These are phyloP conservation scores for Bryum argenteum DNA, from an alignment of 225 moss, liverwort and hornwort species.

Conservation along the genomic window DNA sequence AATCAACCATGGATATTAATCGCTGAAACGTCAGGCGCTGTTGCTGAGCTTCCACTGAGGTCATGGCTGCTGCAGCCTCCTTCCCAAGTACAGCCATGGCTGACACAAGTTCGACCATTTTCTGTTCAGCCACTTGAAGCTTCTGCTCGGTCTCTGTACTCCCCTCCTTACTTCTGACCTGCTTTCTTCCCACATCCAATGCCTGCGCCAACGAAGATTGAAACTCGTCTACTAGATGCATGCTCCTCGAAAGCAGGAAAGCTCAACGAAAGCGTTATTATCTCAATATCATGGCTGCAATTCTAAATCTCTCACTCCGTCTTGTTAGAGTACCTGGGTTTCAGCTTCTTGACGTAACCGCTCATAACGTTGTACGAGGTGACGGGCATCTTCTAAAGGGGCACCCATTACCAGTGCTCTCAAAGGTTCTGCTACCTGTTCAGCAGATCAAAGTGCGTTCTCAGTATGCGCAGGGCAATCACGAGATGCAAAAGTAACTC, in stretches of 20 bases:
- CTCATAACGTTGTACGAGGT: constrained; percentile 89
- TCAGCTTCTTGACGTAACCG: constrained; percentile 96
- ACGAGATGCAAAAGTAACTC: background rate
- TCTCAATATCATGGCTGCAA: constrained; percentile 14
- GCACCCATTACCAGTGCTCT: constrained; percentile 96
- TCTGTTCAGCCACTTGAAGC: constrained; percentile 89
- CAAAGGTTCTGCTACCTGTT: constrained; percentile 83
- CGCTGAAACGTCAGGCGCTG: constrained; percentile 91
- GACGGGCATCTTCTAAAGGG: constrained; percentile 93
- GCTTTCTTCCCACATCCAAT: constrained; percentile 81
- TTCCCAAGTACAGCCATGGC: constrained; percentile 96
- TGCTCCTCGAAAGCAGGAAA: constrained; percentile 9
- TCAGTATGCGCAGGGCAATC: constrained; percentile 16
- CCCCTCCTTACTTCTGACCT: constrained; percentile 83
- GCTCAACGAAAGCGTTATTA: background rate
- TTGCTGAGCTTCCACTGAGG: constrained; percentile 95
- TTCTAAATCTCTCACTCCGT: constrained; percentile 10
- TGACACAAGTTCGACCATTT: constrained; percentile 85
- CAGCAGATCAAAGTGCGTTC: constrained; percentile 9
- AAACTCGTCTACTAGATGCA: constrained; percentile 22
- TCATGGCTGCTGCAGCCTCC: constrained; percentile 97
- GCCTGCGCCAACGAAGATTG: constrained; percentile 60
- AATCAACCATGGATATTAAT: constrained; percentile 77
- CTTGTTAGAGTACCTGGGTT: constrained; percentile 61
- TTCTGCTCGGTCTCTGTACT: constrained; percentile 76